Conservation (phyloP, 305 asterid genomes). For the Nicotiana rustica region DNA sequence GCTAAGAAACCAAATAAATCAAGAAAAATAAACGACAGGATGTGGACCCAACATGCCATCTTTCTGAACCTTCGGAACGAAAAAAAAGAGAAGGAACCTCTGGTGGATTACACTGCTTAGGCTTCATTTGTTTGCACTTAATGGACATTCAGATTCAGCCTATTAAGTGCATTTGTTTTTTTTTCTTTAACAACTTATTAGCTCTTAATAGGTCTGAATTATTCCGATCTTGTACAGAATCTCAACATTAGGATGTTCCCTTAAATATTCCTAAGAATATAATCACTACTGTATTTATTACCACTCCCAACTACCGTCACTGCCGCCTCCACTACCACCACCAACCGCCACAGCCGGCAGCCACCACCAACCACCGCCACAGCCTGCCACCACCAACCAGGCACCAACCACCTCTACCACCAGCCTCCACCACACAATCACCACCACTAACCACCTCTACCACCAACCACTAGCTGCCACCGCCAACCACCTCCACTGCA, state of each 20-base stretch:
- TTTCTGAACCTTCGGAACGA: slow-evolving; percentile 9
- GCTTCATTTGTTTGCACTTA: neutral
- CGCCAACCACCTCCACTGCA: neutral
- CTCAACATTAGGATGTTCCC: neutral
- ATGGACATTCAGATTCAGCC: slow-evolving; percentile 1
- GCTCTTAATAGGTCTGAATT: neutral
- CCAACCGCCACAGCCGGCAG: neutral
- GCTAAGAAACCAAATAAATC: slow-evolving; percentile 23
- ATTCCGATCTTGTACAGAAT: neutral
- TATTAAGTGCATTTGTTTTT: neutral
- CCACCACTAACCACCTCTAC: slow-evolving; percentile 5
- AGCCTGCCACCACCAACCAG: neutral
- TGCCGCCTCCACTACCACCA: neutral
- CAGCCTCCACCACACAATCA: neutral
- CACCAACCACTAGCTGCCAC: neutral
- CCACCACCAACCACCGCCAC: neutral
- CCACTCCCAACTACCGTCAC: neutral
- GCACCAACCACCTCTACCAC: neutral
- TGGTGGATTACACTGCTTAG: slow-evolving; percentile 15
- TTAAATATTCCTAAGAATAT: neutral
- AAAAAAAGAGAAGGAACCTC: slow-evolving; percentile 22
- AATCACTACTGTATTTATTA: neutral
- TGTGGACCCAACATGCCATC: slow-evolving; percentile 14
- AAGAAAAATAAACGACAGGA: neutral
- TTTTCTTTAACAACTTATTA: neutral